phyloP scores from a whole-genome alignment of 2,329 filamentous ascomycete genomes.

The Drechslera avenae region DNA sequence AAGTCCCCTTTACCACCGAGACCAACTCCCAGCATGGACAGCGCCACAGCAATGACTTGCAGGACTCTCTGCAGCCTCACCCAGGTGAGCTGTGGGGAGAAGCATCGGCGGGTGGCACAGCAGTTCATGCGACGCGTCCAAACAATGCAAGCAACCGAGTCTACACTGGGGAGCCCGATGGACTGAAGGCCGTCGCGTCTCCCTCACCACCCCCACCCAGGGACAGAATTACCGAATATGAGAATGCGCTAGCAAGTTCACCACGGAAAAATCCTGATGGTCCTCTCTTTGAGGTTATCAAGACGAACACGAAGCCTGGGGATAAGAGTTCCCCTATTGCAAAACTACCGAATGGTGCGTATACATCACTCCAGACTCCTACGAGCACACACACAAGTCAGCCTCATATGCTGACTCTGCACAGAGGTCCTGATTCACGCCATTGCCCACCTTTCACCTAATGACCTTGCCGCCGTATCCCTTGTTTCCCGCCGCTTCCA shows the following conservation, averaged over 20 bases:
- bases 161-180: conserved; percentile 22
- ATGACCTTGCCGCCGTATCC: conserved; percentile 80
- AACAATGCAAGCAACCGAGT: conserved; percentile 16
- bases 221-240: conserved; percentile 62
- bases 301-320: conserved; percentile 51
- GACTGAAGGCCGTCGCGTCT: conserved; percentile 33
- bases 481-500: conserved; percentile 89
- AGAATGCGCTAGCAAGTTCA: conserved; percentile 52
- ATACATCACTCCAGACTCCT: background rate
- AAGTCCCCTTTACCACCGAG: conserved; percentile 45
- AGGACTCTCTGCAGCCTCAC: conserved; percentile 50
- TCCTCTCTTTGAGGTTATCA: conserved; percentile 59
- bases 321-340: conserved; percentile 57
- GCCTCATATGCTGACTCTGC: conserved; percentile 13
- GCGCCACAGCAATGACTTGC: conserved; percentile 53
- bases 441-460: conserved; percentile 84
- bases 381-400: background rate
- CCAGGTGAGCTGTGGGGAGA: conserved; percentile 41
- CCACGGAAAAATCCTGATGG: conserved; percentile 50
- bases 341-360: conserved; percentile 80
- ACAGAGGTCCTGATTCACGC: conserved; percentile 91
- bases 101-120: conserved; percentile 20
- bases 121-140: conserved; percentile 30
- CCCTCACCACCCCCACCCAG: conserved; percentile 45
- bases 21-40: conserved; percentile 64